A percentile compares a stretch with the other conserved stretches of the same genome.
Conservation (phyloP, 352 stramenopile species). For the Phytophthora sojae region DNA sequence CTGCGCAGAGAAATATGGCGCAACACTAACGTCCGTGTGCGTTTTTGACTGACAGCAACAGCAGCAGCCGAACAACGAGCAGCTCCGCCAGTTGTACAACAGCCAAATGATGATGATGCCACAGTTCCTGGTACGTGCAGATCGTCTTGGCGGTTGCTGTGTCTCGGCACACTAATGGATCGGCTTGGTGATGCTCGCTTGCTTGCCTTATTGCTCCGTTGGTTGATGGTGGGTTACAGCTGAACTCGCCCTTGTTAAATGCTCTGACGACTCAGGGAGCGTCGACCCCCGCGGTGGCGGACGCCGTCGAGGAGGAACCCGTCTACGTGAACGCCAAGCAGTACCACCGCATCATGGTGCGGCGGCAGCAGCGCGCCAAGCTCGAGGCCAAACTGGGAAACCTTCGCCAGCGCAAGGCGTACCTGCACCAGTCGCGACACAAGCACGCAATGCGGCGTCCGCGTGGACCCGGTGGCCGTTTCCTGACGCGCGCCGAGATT, state of each 20-base stretch:
- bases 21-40: conserved; percentile 2
- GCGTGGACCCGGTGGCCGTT: conserved; percentile 83
- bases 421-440: conserved; percentile 88
- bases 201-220: conserved; percentile 20
- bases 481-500: conserved; percentile 87
- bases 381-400: conserved; percentile 87
- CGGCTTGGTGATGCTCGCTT: conserved; percentile 4
- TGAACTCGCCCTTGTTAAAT: conserved; percentile 67
- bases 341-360: conserved; percentile 91
- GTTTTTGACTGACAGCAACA: conserved; percentile 37
- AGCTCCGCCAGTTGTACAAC: conserved; percentile 77
- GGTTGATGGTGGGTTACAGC: conserved; percentile 26
- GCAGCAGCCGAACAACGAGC: conserved; percentile 80
- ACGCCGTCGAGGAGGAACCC: conserved; percentile 78
- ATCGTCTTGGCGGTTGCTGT: conserved; percentile 7
- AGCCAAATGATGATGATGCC: conserved; percentile 85
- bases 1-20: neutral
- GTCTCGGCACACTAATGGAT: conserved; percentile 20
- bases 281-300: conserved; percentile 14
- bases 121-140: conserved; percentile 72
- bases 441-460: conserved; percentile 89
- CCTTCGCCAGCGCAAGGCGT: conserved; percentile 82
- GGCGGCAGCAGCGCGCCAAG: conserved; percentile 87
- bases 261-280: conserved; percentile 43
- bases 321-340: conserved; percentile 93